A percentile compares a stretch with the other conserved stretches of the same genome.
phyloP scores from a whole-genome alignment of 1,139 yeast genomes.

The Eremothecium coryli region DNA sequence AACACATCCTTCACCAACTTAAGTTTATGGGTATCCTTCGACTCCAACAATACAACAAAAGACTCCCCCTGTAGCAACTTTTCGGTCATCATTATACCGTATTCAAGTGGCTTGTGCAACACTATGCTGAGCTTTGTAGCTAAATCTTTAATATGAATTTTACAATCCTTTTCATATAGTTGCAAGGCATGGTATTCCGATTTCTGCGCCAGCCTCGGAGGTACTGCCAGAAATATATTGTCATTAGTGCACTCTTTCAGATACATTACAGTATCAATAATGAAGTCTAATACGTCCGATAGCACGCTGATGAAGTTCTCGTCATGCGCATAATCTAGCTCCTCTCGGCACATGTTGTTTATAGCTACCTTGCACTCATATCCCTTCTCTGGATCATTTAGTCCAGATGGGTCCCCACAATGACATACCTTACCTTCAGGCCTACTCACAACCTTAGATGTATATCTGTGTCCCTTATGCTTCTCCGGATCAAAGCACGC shows the following conservation, averaged over 20 bases:
- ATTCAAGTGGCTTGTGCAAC: constrained; percentile 23
- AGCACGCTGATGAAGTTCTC: constrained; percentile 38
- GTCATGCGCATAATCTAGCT: constrained; percentile 18
- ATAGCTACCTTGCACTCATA: constrained; percentile 43
- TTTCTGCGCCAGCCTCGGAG: constrained; percentile 5
- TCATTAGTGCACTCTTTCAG: constrained; percentile 14
- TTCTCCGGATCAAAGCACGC: constrained; percentile 62
- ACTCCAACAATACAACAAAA: constrained; percentile 19
- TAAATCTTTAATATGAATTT: constrained; percentile 22
- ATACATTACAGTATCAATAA: constrained; percentile 54
- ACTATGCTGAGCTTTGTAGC: constrained; percentile 19
- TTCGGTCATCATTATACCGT: constrained; percentile 19
- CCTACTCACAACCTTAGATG: constrained; percentile 61
- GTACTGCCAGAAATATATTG: constrained; percentile 6
- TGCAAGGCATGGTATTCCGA: constrained; percentile 19
- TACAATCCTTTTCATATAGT: constrained; percentile 22
- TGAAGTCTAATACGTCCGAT: constrained; percentile 55
- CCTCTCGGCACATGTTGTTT: constrained; percentile 36
- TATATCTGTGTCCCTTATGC: constrained; percentile 71
- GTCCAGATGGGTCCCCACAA: constrained; percentile 82
- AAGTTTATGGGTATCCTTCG: constrained; percentile 17
- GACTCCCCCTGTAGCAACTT: constrained; percentile 15
- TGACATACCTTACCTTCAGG: constrained; percentile 94
- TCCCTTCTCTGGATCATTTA: constrained; percentile 17
- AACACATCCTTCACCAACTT: constrained; percentile 16